Evolutionary conservation across 805 yeast species (phyloP).

Genomic region (Yamadazyma takamatsuzukensis): DNA sequence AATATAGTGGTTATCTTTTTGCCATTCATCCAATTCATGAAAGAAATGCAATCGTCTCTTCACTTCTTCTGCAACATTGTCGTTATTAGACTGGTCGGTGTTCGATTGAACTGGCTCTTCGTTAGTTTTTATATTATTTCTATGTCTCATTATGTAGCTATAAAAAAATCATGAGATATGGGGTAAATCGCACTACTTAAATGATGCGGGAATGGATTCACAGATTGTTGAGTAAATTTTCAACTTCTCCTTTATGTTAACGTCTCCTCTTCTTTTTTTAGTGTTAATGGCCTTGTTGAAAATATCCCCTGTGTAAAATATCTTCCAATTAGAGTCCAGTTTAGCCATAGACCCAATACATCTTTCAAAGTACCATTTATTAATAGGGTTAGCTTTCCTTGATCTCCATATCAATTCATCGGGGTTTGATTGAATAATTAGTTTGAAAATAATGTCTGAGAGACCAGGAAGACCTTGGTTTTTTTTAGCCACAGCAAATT

Average conservation of each 20-base stretch:
- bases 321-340: constrained; percentile 36
- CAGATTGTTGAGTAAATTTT: constrained; percentile 52
- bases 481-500: constrained; percentile 81
- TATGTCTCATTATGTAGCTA: neutral
- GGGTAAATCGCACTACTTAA: constrained; percentile 15
- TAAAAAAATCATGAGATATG: no score
- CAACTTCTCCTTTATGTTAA: constrained; percentile 28
- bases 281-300: constrained; percentile 33
- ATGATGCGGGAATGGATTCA: constrained; percentile 56
- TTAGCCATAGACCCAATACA: constrained; percentile 60
- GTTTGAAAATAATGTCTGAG: constrained; percentile 89
- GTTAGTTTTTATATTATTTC: no score
- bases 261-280: constrained; percentile 8
- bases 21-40: constrained; percentile 69
- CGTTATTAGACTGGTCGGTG: neutral
- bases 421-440: constrained; percentile 65
- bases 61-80: neutral
- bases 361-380: constrained; percentile 96
- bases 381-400: constrained; percentile 79
- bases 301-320: constrained; percentile 39
- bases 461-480: constrained; percentile 91
- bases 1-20: constrained; percentile 67
- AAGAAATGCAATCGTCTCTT: constrained; percentile 23
- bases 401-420: constrained; percentile 88
- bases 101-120: no score